Conservation (phyloP, 257 asterid genomes). For the Fraxinus quadrangulata region DNA sequence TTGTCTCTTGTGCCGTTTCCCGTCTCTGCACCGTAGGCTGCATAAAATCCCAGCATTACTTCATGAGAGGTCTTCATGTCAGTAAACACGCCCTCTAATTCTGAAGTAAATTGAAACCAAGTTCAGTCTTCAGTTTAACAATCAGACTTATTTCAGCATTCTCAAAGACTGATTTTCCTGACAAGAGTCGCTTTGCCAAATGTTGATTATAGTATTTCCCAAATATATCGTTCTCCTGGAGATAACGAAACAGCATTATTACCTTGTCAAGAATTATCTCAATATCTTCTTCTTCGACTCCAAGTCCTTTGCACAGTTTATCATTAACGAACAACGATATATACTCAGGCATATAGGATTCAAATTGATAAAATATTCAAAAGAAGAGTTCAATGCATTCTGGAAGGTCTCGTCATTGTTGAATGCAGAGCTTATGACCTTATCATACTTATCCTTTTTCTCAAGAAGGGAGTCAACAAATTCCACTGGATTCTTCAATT, state of each 20-base stretch:
- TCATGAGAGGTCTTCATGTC: no score
- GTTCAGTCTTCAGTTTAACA: constrained; percentile 80
- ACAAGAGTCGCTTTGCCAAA: constrained; percentile 79
- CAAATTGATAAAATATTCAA: constrained; percentile 67
- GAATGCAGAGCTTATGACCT: constrained; percentile 64
- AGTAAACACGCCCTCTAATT: background rate
- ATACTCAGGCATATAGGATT: constrained; percentile 83
- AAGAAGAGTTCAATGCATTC: background rate
- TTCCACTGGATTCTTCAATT: constrained; percentile 71
- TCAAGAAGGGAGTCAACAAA: constrained; percentile 76
- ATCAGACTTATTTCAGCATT: constrained; percentile 52
- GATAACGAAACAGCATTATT: constrained; percentile 85
- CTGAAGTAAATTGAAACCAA: no score
- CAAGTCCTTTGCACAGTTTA: constrained; percentile 58
- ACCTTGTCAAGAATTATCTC: constrained; percentile 82
- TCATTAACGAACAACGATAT: constrained; percentile 51
- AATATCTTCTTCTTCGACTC: constrained; percentile 80
- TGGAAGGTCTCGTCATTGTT: constrained; percentile 53
- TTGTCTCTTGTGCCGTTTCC: no score
- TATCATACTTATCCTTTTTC: constrained; percentile 76
- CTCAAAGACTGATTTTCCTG: constrained; percentile 53
- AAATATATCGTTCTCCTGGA: constrained; percentile 91
- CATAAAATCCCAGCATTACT: no score
- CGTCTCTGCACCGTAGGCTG: no score
- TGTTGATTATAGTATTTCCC: constrained; percentile 92